Conservation (phyloP, 2,329 filamentous ascomycete genomes). For the Exophiala calicioides region DNA sequence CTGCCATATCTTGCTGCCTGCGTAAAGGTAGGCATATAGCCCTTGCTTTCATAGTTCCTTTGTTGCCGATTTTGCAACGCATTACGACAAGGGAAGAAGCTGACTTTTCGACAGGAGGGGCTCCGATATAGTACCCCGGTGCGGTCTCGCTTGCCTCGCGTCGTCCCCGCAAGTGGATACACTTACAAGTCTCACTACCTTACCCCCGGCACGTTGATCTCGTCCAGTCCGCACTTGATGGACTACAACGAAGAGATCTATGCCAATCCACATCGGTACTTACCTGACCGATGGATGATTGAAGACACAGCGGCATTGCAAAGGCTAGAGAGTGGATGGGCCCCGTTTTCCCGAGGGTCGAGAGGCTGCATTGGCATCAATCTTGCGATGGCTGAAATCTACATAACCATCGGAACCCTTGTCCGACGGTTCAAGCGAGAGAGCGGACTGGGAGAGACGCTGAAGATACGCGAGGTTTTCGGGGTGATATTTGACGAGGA, state of each 20-base stretch:
- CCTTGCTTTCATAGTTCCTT: too few species aligned
- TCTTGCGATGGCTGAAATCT: constrained; percentile 27
- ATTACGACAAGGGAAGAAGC: too few species aligned
- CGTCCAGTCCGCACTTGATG: constrained; percentile 41
- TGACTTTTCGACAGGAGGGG: constrained; percentile 27
- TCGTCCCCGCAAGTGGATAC: constrained; percentile 1
- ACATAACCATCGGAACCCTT: constrained; percentile 24
- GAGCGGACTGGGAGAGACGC: background rate
- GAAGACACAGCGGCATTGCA: background rate
- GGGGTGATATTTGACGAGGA: background rate
- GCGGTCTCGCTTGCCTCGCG: background rate
- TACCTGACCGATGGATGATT: constrained; percentile 35
- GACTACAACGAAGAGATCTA: constrained; percentile 34
- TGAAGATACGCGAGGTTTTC: background rate
- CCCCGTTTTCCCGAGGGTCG: constrained; percentile 25
- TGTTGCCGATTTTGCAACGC: too few species aligned
- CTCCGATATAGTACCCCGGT: background rate
- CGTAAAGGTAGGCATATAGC: constrained; percentile 6
- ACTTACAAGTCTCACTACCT: constrained; percentile 39
- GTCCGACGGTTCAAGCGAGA: constrained; percentile 17
- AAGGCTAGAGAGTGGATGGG: constrained; percentile 20
- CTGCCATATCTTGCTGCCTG: constrained; percentile 50
- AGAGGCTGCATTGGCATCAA: constrained; percentile 27
- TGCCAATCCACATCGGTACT: constrained; percentile 30
- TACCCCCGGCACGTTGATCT: constrained; percentile 39